Base-by-base conservation (phyloP, 345 rosid species). In the Nephelium lappaceum region DNA sequence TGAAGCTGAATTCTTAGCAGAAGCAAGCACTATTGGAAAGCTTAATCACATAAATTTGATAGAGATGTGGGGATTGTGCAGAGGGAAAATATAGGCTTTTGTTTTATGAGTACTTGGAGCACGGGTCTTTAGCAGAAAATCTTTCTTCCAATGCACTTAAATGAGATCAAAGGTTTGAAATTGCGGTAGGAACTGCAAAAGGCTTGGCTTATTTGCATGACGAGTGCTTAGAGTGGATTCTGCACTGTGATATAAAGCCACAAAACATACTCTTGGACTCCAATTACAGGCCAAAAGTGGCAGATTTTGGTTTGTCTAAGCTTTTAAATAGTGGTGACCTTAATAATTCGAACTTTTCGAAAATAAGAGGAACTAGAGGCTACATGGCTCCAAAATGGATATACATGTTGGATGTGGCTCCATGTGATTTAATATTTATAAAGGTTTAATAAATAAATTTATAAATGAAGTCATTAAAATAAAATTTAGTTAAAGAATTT, bases 181-280 rank as follows among this genome's bases (percentile, higher is more conserved):
- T 86, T 36, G 89, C 87, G 6, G 76, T 86, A 1, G 89, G 89
- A 36, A 76, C 86, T 69, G 87, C 89, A 66, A 81, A 84, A 14
- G 87, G 87, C 16, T 84, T 86, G 69, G 81, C 87, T 65, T 84
- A 86, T 71, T 60, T 86, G 65, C 89, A 86, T 36, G 82, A 86
- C 36, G 89, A 82, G 24, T 86, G 87, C 73, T 72, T 80, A 25
- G 85, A 86, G 16, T 81, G 81, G 67, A 78, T 86, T 61, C 69
- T 84, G 41, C 89, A 86, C 53, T 86, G 89, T 6, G 89, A 86
- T 65, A 80, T 86, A 8, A 86, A 86, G 65, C 85, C 85, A 15
- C 81, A 82, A 43, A 83, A 86, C 86, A 86, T 86, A 70, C 69
- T 83, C 49, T 79, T 86, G 27, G 83, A 86, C 49, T 80, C 75